Percentiles rank a stretch among this genome's conserved stretches.
Evolutionary conservation across 768 basidiomycete genomes (phyloP).

Genomic region (Krasilnikovozyma curviuscula): DNA sequence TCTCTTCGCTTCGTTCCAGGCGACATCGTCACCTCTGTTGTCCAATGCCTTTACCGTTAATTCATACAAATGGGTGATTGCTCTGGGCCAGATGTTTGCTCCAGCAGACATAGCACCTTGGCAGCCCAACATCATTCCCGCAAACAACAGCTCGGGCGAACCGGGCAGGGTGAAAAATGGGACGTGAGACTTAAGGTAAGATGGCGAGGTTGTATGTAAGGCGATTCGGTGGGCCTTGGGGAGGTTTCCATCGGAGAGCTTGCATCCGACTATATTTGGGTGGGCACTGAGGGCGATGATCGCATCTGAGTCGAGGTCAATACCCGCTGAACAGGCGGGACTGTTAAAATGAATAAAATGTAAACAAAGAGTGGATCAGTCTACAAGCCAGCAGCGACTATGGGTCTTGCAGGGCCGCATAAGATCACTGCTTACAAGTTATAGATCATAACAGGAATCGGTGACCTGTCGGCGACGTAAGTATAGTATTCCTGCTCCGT

Average conservation of each 20-base stretch:
- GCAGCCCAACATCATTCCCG: too few relatives aligned
- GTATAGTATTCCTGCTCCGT: constrained; percentile 20
- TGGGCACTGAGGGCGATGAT: constrained; percentile 49
- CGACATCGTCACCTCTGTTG: too few relatives aligned
- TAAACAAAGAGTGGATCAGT: not conserved
- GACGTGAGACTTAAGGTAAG: too few relatives aligned
- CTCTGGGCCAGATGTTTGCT: too few relatives aligned
- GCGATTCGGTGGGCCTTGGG: constrained; percentile 33
- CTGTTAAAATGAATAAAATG: not conserved
- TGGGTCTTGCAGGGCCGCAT: not conserved
- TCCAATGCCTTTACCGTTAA: too few relatives aligned
- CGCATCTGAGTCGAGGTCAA: constrained; percentile 65
- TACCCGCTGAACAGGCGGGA: constrained; percentile 49
- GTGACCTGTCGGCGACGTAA: constrained; percentile 35
- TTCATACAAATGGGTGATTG: too few relatives aligned
- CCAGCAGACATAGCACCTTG: too few relatives aligned
- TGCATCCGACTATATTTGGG: constrained; percentile 69
- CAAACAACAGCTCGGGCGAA: too few relatives aligned
- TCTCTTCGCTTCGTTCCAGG: too few relatives aligned
- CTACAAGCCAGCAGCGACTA: not conserved
- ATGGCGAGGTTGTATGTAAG: too few relatives aligned
- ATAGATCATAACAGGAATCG: constrained; percentile 47
- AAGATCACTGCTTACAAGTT: not conserved
- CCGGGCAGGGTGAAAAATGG: too few relatives aligned
- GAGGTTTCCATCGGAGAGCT: constrained; percentile 63